phyloP scores from a whole-genome alignment of 805 yeast genomes.

The Candida sanyiensis region DNA sequence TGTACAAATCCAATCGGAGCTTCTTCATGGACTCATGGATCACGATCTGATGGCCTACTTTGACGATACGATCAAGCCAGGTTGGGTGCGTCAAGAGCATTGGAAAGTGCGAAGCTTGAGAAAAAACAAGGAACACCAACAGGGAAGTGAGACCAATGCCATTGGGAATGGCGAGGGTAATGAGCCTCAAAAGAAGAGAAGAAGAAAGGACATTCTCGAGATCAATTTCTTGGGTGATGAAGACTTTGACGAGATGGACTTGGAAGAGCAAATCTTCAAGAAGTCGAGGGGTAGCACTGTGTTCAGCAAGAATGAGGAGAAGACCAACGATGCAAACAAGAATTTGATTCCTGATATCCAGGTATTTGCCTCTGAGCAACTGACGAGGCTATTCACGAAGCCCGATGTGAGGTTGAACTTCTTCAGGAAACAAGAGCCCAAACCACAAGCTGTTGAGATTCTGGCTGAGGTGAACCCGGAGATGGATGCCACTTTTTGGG shows the following conservation, averaged over 20 bases:
- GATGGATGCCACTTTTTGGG: slow-evolving; percentile 71
- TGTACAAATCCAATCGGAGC: slow-evolving; percentile 20
- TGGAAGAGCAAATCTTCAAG: slow-evolving; percentile 36
- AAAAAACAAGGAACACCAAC: slow-evolving; percentile 23
- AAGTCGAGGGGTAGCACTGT: slow-evolving; percentile 23
- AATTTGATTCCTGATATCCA: slow-evolving; percentile 65
- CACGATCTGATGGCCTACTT: slow-evolving; percentile 73
- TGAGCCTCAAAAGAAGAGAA: slow-evolving; percentile 27
- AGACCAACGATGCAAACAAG: slow-evolving; percentile 31
- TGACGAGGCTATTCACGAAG: slow-evolving; percentile 63
- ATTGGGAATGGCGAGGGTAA: slow-evolving; percentile 5
- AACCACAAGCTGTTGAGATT: slow-evolving; percentile 4
- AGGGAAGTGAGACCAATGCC: slow-evolving; percentile 5
- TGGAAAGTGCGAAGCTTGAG: slow-evolving; percentile 75
- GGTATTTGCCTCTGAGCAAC: slow-evolving; percentile 61
- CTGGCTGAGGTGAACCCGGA: slow-evolving; percentile 27
- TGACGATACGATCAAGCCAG: slow-evolving; percentile 59
- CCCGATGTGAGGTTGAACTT: slow-evolving; percentile 45
- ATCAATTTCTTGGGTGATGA: slow-evolving; percentile 42
- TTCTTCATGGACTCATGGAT: slow-evolving; percentile 37
- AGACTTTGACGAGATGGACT: slow-evolving; percentile 30
- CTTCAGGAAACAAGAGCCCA: slow-evolving; percentile 13
- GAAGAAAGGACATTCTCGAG: slow-evolving; percentile 31
- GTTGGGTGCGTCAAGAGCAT: slow-evolving; percentile 91
- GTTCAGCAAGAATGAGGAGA: slow-evolving; percentile 19